Evolutionary conservation across 768 basidiomycete genomes (phyloP).

Genomic region (Amanita brunnescens): DNA sequence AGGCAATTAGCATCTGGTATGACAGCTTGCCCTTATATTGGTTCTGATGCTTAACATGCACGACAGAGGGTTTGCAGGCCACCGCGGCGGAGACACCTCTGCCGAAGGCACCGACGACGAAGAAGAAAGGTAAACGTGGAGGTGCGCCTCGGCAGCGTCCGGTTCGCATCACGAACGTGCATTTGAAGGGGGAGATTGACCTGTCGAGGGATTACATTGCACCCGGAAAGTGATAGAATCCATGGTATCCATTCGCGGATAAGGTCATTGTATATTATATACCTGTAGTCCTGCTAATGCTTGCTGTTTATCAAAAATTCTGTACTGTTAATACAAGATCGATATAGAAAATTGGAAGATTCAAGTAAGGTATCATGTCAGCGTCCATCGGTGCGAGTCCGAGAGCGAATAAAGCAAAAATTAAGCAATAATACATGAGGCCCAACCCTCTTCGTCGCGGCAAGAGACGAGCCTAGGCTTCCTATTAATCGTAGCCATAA

Average conservation of each 20-base stretch:
- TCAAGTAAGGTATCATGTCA: background rate
- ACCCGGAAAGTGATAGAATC: slow-evolving; percentile 23
- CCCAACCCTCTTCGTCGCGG: background rate
- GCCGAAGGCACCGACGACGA: slow-evolving; percentile 44
- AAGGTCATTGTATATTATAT: background rate
- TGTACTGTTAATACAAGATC: background rate
- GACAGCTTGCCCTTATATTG: slow-evolving; percentile 9
- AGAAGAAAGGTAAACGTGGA: slow-evolving; percentile 81
- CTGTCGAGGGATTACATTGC: slow-evolving; percentile 61
- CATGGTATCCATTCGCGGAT: too few relatives aligned
- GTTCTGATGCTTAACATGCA: slow-evolving; percentile 8
- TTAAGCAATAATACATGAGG: slow-evolving; percentile 3
- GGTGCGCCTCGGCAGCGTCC: slow-evolving; percentile 65
- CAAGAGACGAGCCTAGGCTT: slow-evolving; percentile 6
- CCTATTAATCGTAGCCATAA: slow-evolving; percentile 12
- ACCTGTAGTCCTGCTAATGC: background rate
- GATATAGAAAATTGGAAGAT: background rate
- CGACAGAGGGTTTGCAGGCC: slow-evolving; percentile 69
- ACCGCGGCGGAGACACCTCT: slow-evolving; percentile 56
- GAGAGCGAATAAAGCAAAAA: background rate
- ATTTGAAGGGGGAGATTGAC: slow-evolving; percentile 82
- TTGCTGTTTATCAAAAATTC: background rate
- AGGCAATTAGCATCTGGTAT: slow-evolving; percentile 69
- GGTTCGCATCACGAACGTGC: slow-evolving; percentile 81
- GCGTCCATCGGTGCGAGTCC: too few relatives aligned